A percentile compares a stretch with the other conserved stretches of the same genome.
Evolutionary conservation across 2,329 filamentous ascomycete species (phyloP).

Genomic region (Claviceps paspali): DNA sequence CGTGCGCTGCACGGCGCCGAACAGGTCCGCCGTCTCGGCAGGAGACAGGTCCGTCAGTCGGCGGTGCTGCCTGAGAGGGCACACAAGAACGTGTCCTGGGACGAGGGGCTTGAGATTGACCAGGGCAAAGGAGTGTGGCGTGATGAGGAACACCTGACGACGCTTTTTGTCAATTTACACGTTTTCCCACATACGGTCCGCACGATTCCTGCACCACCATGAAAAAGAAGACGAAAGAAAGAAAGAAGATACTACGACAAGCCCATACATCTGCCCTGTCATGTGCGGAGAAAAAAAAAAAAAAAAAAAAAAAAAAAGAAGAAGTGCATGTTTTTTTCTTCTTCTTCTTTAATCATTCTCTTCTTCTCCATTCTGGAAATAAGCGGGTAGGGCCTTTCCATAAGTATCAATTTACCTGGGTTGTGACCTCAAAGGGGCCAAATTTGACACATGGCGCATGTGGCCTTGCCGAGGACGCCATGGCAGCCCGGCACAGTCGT

Average conservation of each 20-base stretch:
- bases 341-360: too few relatives aligned
- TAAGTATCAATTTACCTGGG: constrained; percentile 37
- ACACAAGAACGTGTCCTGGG: constrained; percentile 85
- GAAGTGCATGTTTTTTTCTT: too few relatives aligned
- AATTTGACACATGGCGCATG: constrained; percentile 39
- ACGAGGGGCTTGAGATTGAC: constrained; percentile 93
- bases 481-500: constrained; percentile 11
- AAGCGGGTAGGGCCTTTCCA: too few relatives aligned
- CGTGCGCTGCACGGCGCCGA: constrained; percentile 70
- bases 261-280: too few relatives aligned
- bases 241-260: too few relatives aligned
- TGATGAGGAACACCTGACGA: constrained; percentile 69
- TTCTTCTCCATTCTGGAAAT: too few relatives aligned
- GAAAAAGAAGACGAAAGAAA: too few relatives aligned
- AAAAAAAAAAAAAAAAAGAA: too few relatives aligned
- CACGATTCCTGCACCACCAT: too few relatives aligned
- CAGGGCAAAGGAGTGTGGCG: constrained; percentile 66
- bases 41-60: constrained; percentile 61
- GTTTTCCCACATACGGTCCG: too few relatives aligned
- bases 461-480: constrained; percentile 14
- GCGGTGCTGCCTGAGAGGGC: constrained; percentile 51
- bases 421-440: constrained; percentile 60
- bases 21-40: constrained; percentile 65
- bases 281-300: too few relatives aligned
- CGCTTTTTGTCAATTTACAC: background rate